These are phyloP conservation scores for Lactarius hengduanensis DNA, from an alignment of 768 basidiomycete species.

Conservation along the genomic window DNA sequence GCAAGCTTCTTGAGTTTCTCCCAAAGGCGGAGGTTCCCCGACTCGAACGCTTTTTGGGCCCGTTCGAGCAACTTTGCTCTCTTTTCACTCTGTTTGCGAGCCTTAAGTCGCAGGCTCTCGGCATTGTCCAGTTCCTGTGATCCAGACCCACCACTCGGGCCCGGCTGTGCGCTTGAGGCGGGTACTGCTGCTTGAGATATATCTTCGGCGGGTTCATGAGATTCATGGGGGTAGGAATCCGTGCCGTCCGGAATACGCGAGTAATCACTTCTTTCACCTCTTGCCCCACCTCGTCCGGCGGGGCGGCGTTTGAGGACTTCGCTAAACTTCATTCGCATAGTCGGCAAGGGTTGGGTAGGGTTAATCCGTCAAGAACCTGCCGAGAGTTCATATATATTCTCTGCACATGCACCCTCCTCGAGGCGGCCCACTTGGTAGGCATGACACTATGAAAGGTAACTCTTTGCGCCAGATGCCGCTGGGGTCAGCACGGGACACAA, in stretches of 20 bases:
- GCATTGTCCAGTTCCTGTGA: not conserved
- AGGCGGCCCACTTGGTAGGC: not conserved
- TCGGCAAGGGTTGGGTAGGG: not conserved
- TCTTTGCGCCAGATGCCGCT: not conserved
- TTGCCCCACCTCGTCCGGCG: not conserved
- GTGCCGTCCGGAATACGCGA: not conserved
- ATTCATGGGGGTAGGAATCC: not conserved
- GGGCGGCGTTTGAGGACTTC: slow-evolving; percentile 1
- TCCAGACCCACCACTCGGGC: not conserved
- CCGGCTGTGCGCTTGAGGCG: not conserved
- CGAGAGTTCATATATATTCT: not conserved
- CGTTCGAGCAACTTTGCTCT: not conserved
- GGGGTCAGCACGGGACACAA: not conserved
- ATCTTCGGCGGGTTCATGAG: not conserved
- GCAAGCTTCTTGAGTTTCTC: slow-evolving; percentile 1
- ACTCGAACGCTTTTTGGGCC: not conserved
- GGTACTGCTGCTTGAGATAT: not conserved
- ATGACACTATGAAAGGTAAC: not conserved
- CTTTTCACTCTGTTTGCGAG: not conserved
- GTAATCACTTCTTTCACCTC: not conserved
- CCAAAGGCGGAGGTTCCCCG: not conserved
- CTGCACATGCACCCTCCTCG: not conserved
- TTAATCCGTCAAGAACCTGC: not conserved
- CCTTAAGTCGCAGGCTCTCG: not conserved
- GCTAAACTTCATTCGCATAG: slow-evolving; percentile 3